Evolutionary conservation across 495 filamentous ascomycete species (phyloP).

Genomic region (Lasiosphaeria miniovina): DNA sequence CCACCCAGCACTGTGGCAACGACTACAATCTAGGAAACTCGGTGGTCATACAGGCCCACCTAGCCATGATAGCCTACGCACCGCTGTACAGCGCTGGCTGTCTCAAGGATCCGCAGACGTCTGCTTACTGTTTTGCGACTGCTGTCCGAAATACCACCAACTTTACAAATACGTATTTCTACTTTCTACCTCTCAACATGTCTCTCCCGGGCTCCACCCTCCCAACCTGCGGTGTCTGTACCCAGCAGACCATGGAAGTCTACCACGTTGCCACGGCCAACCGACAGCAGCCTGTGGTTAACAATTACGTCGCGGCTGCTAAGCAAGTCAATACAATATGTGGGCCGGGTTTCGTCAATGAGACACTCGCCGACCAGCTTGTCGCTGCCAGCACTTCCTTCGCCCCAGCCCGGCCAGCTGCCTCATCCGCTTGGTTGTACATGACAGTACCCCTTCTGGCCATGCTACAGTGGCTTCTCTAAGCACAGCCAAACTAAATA

Average conservation of each 20-base stretch:
- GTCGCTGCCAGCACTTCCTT: neutral
- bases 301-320: conserved; percentile 62
- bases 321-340: conserved; percentile 63
- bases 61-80: conserved; percentile 71
- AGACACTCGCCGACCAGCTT: conserved; percentile 49
- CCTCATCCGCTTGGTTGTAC: neutral
- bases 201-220: conserved; percentile 56
- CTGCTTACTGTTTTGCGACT: conserved; percentile 74
- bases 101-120: conserved; percentile 53
- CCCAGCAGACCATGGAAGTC: conserved; percentile 66
- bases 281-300: conserved; percentile 52
- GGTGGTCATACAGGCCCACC: conserved; percentile 59
- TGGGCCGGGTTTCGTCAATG: conserved; percentile 60
- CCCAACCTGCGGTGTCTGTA: conserved; percentile 68
- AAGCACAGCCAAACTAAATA: neutral
- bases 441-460: neutral
- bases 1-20: conserved; percentile 59
- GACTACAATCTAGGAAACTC: conserved; percentile 67
- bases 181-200: conserved; percentile 80
- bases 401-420: neutral
- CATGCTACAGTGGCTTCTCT: neutral
- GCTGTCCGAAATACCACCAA: conserved; percentile 72
- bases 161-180: conserved; percentile 68
- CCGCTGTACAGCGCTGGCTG: conserved; percentile 78
- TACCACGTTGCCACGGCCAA: conserved; percentile 61